A percentile compares a stretch with the other conserved stretches of the same genome.
phyloP scores from a whole-genome alignment of 768 basidiomycete species.

The Trametopsis cervina region DNA sequence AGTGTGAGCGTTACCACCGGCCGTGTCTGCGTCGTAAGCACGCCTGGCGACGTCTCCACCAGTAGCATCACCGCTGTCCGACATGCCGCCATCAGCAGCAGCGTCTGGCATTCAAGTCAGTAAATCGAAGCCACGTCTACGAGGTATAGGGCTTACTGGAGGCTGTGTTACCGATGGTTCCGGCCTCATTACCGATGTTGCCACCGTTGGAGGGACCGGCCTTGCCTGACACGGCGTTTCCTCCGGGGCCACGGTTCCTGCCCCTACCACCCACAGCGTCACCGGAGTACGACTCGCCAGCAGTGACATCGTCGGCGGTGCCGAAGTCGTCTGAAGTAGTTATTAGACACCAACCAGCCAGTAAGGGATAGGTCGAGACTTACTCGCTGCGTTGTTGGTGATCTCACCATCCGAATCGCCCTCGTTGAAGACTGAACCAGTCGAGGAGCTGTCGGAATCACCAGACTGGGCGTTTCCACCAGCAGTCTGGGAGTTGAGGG shows the following conservation, averaged over 20 bases:
- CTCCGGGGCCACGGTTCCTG: slow-evolving; percentile 8
- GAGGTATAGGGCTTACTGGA: slow-evolving; percentile 6
- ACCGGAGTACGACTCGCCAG: slow-evolving; percentile 12
- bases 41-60: slow-evolving; percentile 10
- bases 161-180: slow-evolving; percentile 7
- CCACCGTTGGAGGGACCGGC: slow-evolving; percentile 14
- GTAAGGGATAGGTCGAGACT: too few species aligned
- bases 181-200: slow-evolving; percentile 6
- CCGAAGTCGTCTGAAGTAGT: background rate
- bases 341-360: slow-evolving; percentile 1
- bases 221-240: slow-evolving; percentile 9
- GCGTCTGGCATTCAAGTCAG: slow-evolving; percentile 10
- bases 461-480: slow-evolving; percentile 13
- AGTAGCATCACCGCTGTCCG: slow-evolving; percentile 8
- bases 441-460: slow-evolving; percentile 9
- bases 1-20: slow-evolving; percentile 13
- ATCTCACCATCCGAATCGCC: slow-evolving; percentile 6
- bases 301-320: slow-evolving; percentile 4
- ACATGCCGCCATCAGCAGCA: slow-evolving; percentile 10
- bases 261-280: slow-evolving; percentile 10
- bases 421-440: slow-evolving; percentile 10
- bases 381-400: slow-evolving; percentile 11
- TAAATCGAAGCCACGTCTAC: background rate
- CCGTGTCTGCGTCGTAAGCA: slow-evolving; percentile 8
- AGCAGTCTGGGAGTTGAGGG: slow-evolving; percentile 7